Percentiles rank a stretch among this genome's conserved stretches.
Evolutionary conservation across 2,329 filamentous ascomycete genomes (phyloP).

Genomic region (Cladophialophora chaetospira): DNA sequence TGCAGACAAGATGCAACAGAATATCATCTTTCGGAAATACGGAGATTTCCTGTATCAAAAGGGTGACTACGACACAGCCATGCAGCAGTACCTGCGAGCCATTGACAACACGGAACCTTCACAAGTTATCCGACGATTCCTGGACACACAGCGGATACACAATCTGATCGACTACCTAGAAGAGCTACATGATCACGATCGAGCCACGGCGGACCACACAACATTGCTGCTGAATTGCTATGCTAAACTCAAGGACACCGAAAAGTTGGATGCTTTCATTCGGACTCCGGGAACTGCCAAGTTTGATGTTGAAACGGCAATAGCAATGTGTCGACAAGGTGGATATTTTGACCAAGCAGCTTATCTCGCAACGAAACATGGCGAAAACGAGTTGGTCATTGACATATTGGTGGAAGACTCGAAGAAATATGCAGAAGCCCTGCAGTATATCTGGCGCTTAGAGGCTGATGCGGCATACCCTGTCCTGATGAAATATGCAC

Average conservation of each 20-base stretch:
- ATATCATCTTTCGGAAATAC: conserved; percentile 88
- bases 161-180: conserved; percentile 97
- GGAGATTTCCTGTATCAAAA: conserved; percentile 94
- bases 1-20: conserved; percentile 77
- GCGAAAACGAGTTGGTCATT: conserved; percentile 89
- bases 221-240: conserved; percentile 95
- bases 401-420: conserved; percentile 96
- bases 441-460: conserved; percentile 88
- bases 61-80: conserved; percentile 94
- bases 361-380: conserved; percentile 90
- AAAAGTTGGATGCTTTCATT: conserved; percentile 95
- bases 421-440: conserved; percentile 81
- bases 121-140: conserved; percentile 93
- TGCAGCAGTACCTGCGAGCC: conserved; percentile 95
- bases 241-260: conserved; percentile 94
- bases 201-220: conserved; percentile 91
- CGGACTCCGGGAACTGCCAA: conserved; percentile 92
- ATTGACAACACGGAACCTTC: conserved; percentile 96
- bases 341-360: conserved; percentile 97
- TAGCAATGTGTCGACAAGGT: conserved; percentile 94
- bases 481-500: conserved; percentile 92
- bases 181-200: conserved; percentile 90
- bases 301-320: conserved; percentile 95
- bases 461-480: conserved; percentile 80
- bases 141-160: conserved; percentile 96